A percentile compares a stretch with the other conserved stretches of the same genome.
phyloP scores from a whole-genome alignment of 2,329 filamentous ascomycete species.

The Neospermospora avenae region DNA sequence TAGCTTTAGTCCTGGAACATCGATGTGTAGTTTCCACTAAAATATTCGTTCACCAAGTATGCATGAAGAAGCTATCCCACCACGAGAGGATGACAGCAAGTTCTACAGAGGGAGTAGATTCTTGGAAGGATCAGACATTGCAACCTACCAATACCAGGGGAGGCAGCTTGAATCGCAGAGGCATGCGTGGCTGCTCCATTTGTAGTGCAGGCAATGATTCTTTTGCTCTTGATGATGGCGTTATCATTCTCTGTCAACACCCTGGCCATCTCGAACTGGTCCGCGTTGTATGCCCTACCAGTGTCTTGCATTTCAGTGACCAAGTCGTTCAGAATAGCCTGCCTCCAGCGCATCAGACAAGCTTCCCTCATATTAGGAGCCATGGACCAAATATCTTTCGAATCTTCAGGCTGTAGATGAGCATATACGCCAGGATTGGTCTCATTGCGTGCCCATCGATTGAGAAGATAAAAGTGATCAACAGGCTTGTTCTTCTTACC shows the following conservation, averaged over 20 bases:
- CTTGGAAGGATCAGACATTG: no score
- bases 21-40: background rate
- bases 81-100: background rate
- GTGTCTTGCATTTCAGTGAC: slow-evolving; percentile 40
- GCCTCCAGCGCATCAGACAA: slow-evolving; percentile 43
- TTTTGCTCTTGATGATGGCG: slow-evolving; percentile 47
- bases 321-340: slow-evolving; percentile 48
- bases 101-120: no score
- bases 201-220: slow-evolving; percentile 68
- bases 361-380: slow-evolving; percentile 35
- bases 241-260: slow-evolving; percentile 44
- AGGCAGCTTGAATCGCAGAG: slow-evolving; percentile 49
- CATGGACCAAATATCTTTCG: slow-evolving; percentile 52
- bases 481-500: slow-evolving; percentile 46
- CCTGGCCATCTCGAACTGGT: slow-evolving; percentile 41
- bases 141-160: slow-evolving; percentile 48
- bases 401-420: slow-evolving; percentile 27
- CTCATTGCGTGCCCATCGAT: slow-evolving; percentile 48
- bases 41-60: background rate
- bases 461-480: slow-evolving; percentile 47
- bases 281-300: slow-evolving; percentile 41
- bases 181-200: slow-evolving; percentile 64
- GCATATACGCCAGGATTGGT: slow-evolving; percentile 44
- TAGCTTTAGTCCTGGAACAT: background rate
- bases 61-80: background rate